Evolutionary conservation across 768 basidiomycete species (phyloP), one percentile per base, ranked within the genome.

Genomic region (Lentinus brumalis): DNA sequence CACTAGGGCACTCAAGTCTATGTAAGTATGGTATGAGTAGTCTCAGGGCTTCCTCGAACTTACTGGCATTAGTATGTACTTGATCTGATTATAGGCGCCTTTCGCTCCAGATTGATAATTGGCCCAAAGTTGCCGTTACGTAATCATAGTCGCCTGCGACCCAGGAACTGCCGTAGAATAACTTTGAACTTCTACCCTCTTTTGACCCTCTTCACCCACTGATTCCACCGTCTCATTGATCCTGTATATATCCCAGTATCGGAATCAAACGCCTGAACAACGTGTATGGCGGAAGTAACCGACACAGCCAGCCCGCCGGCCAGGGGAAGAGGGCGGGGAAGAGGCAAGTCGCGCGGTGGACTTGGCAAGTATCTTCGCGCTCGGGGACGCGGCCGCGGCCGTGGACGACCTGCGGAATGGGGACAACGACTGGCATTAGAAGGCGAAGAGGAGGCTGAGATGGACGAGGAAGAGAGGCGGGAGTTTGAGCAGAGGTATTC

Each of bases 311-410:
- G 15, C 9, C 31, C 47, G 1, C 38, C 59, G 14, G 16, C 26
- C 11, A 49, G 66, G 49, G 66, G 56, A 10, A 55, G 66, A 45
- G 66, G 58, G 0, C 59, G 66, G 30, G 66, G 66, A 5, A 52
- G 66, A 56, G 80, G 83, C 29, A 82, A 80, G 67, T 83, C 86
- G 53, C 80, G 88, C 54, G 89, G 89, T 1, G 88, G 88, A 2
- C 75, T 85, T 3, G 89, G 89, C 0, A 92, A 91, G 74, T 88
- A 87, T 67, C 78, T 91, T 18, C 84, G 89, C 30, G 87, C 90
- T 11, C 75, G 86, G 4, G 90, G 90, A 3, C 75, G 87, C 45
- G 86, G 86, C 4, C 76, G 81, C 30, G 81, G 86, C 0, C 66
- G 67, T 10, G 86, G 88, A 1, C 85, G 87, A 40, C 85, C 86